These are phyloP conservation scores for Globisporangium spinosum DNA, from an alignment of 352 stramenopile species.

Conservation along the genomic window DNA sequence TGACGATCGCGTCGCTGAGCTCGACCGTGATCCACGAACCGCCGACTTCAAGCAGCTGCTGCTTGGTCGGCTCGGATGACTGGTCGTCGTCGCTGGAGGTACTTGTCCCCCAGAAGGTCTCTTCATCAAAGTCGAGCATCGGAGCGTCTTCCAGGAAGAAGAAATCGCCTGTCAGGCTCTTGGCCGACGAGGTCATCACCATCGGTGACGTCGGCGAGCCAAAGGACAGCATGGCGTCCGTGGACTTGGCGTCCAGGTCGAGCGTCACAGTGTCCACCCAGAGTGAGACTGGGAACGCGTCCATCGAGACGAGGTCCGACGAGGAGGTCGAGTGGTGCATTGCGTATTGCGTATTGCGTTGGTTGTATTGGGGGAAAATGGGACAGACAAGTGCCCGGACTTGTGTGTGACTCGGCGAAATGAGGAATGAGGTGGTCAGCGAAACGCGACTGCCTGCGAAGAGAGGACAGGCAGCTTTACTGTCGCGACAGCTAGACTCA, in stretches of 20 bases:
- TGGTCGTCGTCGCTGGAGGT: background rate
- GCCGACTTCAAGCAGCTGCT: background rate
- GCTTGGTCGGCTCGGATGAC: background rate
- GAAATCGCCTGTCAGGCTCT: background rate
- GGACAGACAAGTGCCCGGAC: background rate
- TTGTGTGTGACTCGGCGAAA: background rate
- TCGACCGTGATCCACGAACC: conserved; percentile 4
- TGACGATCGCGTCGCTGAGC: background rate
- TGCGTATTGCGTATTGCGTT: too few species aligned
- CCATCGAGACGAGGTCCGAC: background rate
- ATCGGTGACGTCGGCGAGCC: background rate
- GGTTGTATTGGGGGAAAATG: background rate
- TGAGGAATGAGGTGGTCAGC: conserved; percentile 1
- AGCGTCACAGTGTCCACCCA: background rate
- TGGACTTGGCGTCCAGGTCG: background rate
- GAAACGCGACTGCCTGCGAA: background rate
- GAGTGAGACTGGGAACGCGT: background rate
- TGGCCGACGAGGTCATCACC: background rate
- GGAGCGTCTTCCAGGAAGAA: background rate
- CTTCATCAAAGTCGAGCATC: conserved; percentile 5
- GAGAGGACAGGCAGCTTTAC: background rate
- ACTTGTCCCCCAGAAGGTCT: background rate
- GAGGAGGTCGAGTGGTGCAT: background rate
- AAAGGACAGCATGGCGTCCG: background rate
- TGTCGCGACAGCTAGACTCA: background rate